phyloP scores from a whole-genome alignment of 345 rosid species.

The Aegle marmelos region DNA sequence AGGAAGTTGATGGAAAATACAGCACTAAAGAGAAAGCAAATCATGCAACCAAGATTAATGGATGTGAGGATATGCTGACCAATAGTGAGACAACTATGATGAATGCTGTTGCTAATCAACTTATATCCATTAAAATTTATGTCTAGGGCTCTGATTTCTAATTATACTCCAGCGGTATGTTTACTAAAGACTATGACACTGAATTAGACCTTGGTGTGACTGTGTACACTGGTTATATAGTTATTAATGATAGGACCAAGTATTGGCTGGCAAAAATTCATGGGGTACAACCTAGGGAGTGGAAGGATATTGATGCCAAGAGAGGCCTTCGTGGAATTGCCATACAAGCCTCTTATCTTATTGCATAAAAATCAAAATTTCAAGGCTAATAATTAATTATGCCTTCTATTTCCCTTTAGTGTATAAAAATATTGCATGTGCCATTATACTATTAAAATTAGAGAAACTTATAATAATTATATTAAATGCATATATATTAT shows the following conservation, averaged over 20 bases:
- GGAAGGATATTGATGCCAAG: neutral
- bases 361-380: neutral
- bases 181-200: neutral
- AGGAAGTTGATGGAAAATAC: slow-evolving; percentile 26
- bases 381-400: neutral
- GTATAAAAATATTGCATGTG: neutral
- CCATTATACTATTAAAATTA: too few relatives aligned
- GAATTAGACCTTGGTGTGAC: neutral
- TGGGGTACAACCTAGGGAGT: neutral
- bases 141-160: neutral
- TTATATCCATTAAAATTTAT: neutral
- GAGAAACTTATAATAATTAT: too few relatives aligned
- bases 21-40: slow-evolving; percentile 1
- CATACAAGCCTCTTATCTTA: neutral
- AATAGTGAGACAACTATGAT: neutral
- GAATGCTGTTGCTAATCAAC: neutral
- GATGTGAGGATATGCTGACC: slow-evolving; percentile 17
- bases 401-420: neutral
- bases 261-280: neutral
- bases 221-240: neutral
- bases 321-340: neutral
- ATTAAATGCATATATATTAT: too few relatives aligned
- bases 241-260: neutral
- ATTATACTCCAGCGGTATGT: neutral
- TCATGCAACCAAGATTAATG: slow-evolving; percentile 18